Base-by-base conservation (phyloP, 768 basidiomycete species). In the Phylloporus arenicola region DNA sequence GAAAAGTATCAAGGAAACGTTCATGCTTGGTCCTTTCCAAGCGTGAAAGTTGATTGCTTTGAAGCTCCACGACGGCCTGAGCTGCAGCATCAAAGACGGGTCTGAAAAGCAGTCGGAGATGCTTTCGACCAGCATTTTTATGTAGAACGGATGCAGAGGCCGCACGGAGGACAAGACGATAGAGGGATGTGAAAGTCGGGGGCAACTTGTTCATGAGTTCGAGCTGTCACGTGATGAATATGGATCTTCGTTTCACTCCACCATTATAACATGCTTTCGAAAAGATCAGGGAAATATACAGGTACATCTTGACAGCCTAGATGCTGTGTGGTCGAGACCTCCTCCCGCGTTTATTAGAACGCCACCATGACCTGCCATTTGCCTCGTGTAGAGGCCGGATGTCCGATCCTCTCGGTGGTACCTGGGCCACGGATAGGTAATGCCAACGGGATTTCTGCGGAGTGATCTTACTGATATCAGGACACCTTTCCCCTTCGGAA, bases 91-190 rank as follows among this genome's bases (percentile, higher is more conserved):
- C 73, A 51, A 86, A 86, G 1, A 70, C 57, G 10, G 84, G 80
- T 35, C 82, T 69, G 69, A 77, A 82, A 24, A 83, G 63, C 37
- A 55, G 62, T 33, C 77, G 73, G 5, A 84, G 60, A 46, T 74
- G 73, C 24, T 60, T 61, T n/a, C 71, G 72, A 1, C 77, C 73
- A 8, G 56, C 54, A 8, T 61, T 62, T 24, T 83, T 73, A 52
- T 83, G 76, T 10, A 85, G 69, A 17, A 84, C 82, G 2, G 83
- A 72, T 11, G 81, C 78, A 17, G 81, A 78, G 19, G 68, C 68
- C 19, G 79, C 72, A 33, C 83, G 75, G 27, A 85, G 67, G 55
- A 80, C 73, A 6, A 86, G 70, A 14, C 84, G 76, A 55, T 86
- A 86, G 1, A 83, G 59, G 52, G 81, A 81, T 11, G 63, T 80